Base-by-base conservation (phyloP, 441 rosid genomes). In the Macaranga tanarius region DNA sequence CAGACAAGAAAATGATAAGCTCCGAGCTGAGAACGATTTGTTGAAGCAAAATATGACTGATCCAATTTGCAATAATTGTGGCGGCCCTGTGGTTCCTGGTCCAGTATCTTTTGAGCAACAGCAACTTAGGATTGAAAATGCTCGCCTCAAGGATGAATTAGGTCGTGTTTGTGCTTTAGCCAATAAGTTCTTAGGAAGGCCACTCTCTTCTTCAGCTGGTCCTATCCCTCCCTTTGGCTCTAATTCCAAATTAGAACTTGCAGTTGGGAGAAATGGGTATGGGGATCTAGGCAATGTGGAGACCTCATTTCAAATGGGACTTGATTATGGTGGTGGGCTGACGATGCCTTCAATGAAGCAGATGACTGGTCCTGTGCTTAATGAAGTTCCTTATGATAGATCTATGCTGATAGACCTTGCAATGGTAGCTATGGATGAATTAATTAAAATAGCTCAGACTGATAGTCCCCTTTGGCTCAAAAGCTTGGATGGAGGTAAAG, bases 1-100 rank as follows among this genome's bases (percentile, higher is more conserved):
- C 1, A 75, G 89, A 59, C 88, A 88, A 77, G 98, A 90, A 51
- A 91, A 93, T 71, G 90, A 87, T 54, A 90, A 82, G 84, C 94
- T 93, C 16, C 80, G 91, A 45, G 88, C 88, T 7, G 97, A 93
- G 69, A 93, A 93, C 72, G 84, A 82, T 79, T 74, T 93, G 23
- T 81, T 91, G 65, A 82, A 88, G 26, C 87, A 87, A 31, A 88
- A 86, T 7, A 82, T 90, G 87, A 75, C 84, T 42, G 87, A 85
- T 75, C 97, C 92, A 44, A 85, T 86, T 59, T 94, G 99, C 75
- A 77, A 75, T 44, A 85, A 78, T 74, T 94, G 98, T 47, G 95
- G 97, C 16, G 91, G 93, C 47, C 93, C 95, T 2, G 88, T 87
- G 0, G 77, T 86, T 4, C 76, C 85, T 28, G 93, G 87, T 0